Percentiles rank a stretch among this genome's conserved stretches.
These are phyloP conservation scores for Xylariaceae sp. DNA, from an alignment of 2,329 filamentous ascomycete species.

Conservation along the genomic window DNA sequence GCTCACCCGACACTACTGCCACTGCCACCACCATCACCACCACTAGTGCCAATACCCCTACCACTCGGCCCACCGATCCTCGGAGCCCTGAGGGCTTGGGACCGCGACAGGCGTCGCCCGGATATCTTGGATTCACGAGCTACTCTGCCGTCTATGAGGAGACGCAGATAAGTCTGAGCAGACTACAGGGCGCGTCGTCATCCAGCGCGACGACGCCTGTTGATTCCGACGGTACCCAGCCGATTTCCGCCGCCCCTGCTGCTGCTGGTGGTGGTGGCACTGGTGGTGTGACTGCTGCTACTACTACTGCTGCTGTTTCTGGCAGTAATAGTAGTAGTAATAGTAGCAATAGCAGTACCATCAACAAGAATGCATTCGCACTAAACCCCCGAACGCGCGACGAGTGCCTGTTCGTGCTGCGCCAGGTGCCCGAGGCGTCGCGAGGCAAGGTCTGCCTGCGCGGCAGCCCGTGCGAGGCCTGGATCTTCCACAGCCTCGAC, in stretches of 20 bases:
- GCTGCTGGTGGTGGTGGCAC: too few relatives aligned
- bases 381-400: conserved; percentile 29
- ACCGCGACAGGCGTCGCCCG: conserved; percentile 19
- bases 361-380: conserved; percentile 8
- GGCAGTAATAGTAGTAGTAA: not conserved
- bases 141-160: conserved; percentile 39
- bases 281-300: too few relatives aligned
- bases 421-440: conserved; percentile 29
- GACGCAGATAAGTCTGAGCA: conserved; percentile 35
- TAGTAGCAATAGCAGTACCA: not conserved
- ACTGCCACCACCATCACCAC: not conserved
- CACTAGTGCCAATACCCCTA: conserved; percentile 1
- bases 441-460: conserved; percentile 21
- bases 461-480: conserved; percentile 26
- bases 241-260: too few relatives aligned
- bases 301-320: not conserved
- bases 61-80: not conserved
- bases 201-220: conserved; percentile 9
- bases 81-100: conserved; percentile 15
- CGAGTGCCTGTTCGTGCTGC: conserved; percentile 35
- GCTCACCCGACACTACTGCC: not conserved
- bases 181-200: conserved; percentile 23
- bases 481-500: conserved; percentile 28
- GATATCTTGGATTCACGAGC: conserved; percentile 43
- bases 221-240: conserved; percentile 2